Percentiles rank a stretch among this genome's conserved stretches.
Conservation (phyloP, 768 basidiomycete species). For the Clitopilus passeckerianus region DNA sequence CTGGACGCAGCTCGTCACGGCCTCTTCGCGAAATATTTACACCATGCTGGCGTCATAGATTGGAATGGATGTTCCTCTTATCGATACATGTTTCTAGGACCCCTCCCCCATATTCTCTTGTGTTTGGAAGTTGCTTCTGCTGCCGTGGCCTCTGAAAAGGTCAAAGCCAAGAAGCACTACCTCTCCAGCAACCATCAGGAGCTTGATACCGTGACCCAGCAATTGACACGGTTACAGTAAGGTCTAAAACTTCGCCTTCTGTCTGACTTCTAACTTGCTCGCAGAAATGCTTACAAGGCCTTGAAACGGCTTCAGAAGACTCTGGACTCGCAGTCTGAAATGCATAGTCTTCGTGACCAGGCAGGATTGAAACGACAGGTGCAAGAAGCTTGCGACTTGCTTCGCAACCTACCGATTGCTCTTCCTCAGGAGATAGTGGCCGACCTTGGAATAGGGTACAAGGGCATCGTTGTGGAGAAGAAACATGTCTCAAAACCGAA, state of each 20-base stretch:
- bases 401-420: conserved; percentile 17
- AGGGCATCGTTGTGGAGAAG: conserved; percentile 22
- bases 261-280: not conserved
- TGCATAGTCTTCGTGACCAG: conserved; percentile 21
- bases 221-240: conserved; percentile 14
- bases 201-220: conserved; percentile 1
- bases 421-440: conserved; percentile 12
- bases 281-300: conserved; percentile 4
- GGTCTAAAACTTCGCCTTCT: not conserved
- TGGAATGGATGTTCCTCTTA: conserved; percentile 26
- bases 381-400: conserved; percentile 18
- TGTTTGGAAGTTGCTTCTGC: conserved; percentile 31
- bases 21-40: conserved; percentile 22
- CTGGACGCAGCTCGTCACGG: conserved; percentile 14
- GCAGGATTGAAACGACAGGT: conserved; percentile 20
- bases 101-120: conserved; percentile 34
- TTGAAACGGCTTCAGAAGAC: conserved; percentile 9
- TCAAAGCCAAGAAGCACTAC: conserved; percentile 22
- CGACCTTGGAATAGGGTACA: conserved; percentile 23
- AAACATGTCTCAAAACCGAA: conserved; percentile 7
- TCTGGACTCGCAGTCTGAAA: conserved; percentile 22
- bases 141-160: conserved; percentile 20
- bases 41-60: conserved; percentile 15
- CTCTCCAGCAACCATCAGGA: not conserved
- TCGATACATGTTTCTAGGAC: conserved; percentile 28